phyloP scores from a whole-genome alignment of 2,329 filamentous ascomycete species.

The Paramyrothecium roridum region DNA sequence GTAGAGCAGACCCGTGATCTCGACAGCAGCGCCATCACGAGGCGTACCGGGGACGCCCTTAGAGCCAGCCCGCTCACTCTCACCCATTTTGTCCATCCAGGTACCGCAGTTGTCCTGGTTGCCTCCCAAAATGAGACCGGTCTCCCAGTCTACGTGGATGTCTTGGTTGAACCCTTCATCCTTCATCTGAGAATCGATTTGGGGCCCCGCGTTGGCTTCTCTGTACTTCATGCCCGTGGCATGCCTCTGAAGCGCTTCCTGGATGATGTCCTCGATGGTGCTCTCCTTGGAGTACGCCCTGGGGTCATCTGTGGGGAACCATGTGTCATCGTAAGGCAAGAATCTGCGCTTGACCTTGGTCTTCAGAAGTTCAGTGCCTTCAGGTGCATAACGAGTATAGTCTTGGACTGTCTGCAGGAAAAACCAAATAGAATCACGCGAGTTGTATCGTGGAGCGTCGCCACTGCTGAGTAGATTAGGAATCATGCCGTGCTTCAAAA shows the following conservation, averaged over 20 bases:
- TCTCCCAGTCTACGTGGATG: slow-evolving; percentile 87
- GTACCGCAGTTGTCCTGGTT: slow-evolving; percentile 95
- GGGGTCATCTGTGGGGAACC: slow-evolving; percentile 78
- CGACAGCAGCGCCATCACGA: slow-evolving; percentile 89
- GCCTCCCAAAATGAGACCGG: slow-evolving; percentile 86
- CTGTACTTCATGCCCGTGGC: slow-evolving; percentile 87
- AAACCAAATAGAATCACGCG: slow-evolving; percentile 96
- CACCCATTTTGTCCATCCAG: slow-evolving; percentile 99
- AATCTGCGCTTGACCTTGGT: slow-evolving; percentile 81
- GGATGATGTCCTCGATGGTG: slow-evolving; percentile 83
- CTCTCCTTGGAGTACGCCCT: slow-evolving; percentile 83
- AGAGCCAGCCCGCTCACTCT: slow-evolving; percentile 83
- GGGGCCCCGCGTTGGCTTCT: slow-evolving; percentile 88
- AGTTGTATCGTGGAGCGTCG: slow-evolving; percentile 86
- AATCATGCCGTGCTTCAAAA: slow-evolving; percentile 97
- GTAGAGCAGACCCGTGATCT: slow-evolving; percentile 92
- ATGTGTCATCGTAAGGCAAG: slow-evolving; percentile 92
- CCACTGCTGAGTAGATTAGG: slow-evolving; percentile 89
- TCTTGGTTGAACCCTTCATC: slow-evolving; percentile 89
- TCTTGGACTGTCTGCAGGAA: slow-evolving; percentile 96
- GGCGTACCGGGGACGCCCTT: slow-evolving; percentile 97
- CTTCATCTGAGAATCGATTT: slow-evolving; percentile 90
- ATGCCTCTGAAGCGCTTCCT: slow-evolving; percentile 90
- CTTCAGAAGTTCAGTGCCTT: slow-evolving; percentile 70
- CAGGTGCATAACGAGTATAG: slow-evolving; percentile 76